Evolutionary conservation across 179 eudicot species (phyloP).

Genomic region (Beta macrorhiza): DNA sequence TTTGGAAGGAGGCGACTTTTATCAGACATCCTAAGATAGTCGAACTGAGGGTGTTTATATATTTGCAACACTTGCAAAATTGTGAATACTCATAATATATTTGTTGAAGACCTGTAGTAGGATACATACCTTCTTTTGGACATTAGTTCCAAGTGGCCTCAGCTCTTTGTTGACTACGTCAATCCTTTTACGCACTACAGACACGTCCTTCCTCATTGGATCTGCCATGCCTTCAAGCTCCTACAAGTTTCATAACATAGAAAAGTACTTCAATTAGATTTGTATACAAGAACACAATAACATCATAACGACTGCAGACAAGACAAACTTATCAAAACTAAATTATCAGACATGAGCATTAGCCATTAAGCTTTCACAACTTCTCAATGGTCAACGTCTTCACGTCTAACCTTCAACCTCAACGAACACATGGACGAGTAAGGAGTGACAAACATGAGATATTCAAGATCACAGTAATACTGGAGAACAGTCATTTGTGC

Average conservation of each 20-base stretch:
- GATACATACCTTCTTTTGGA: slow-evolving; percentile 82
- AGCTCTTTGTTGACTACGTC: slow-evolving; percentile 80
- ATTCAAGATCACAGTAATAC: not conserved
- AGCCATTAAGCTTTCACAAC: not conserved
- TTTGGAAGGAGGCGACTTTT: too few species aligned
- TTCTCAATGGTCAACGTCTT: not conserved
- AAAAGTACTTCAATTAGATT: not conserved
- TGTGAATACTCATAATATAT: too few species aligned
- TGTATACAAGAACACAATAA: not conserved
- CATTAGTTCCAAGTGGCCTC: slow-evolving; percentile 76
- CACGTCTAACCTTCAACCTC: not conserved
- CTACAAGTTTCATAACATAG: slow-evolving; percentile 31
- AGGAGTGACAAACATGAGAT: not conserved
- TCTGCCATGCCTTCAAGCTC: slow-evolving; percentile 77
- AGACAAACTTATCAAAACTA: not conserved
- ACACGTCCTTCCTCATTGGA: slow-evolving; percentile 93
- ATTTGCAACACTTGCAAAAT: too few species aligned
- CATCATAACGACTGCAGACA: not conserved
- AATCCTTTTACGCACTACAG: slow-evolving; percentile 77
- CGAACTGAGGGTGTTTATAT: too few species aligned
- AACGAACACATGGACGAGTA: not conserved
- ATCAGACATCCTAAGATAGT: too few species aligned
- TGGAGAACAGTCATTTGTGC: not conserved
- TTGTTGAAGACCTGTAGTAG: not conserved
- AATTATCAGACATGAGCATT: not conserved